These are phyloP conservation scores for Petunia secreta DNA, from an alignment of 257 asterid genomes.

Conservation along the genomic window DNA sequence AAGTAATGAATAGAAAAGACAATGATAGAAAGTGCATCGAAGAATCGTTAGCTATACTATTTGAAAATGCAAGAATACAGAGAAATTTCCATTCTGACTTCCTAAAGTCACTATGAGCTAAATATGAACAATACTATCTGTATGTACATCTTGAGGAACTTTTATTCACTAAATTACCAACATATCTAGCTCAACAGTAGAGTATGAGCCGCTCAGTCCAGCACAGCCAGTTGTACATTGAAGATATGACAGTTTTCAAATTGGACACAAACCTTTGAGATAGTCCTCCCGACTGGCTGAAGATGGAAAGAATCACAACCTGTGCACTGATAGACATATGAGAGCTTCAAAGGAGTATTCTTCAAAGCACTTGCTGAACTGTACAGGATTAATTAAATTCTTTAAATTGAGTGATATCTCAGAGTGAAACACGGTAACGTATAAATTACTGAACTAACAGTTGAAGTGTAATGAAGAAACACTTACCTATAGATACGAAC, in stretches of 20 bases:
- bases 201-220: constrained; percentile 17
- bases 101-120: background rate
- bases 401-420: background rate
- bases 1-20: background rate
- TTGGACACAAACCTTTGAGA: constrained; percentile 61
- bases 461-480: constrained; percentile 22
- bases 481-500: constrained; percentile 89
- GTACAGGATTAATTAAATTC: constrained; percentile 38
- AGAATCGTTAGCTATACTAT: background rate
- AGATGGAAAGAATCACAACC: constrained; percentile 98
- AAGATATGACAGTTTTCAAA: background rate
- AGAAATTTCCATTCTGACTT: background rate
- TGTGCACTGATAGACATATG: constrained; percentile 90
- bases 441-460: background rate
- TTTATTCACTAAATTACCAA: constrained; percentile 2
- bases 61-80: background rate
- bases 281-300: constrained; percentile 85
- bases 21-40: background rate
- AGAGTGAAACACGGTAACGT: background rate
- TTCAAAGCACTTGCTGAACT: constrained; percentile 95
- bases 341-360: constrained; percentile 90
- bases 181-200: background rate
- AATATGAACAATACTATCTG: background rate
- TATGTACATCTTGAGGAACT: background rate
- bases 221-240: background rate